Percentiles rank a stretch among this genome's conserved stretches.
These are phyloP conservation scores for Trichosporon sp. DNA, from an alignment of 1,284 basidiomycete genomes.

Conservation along the genomic window DNA sequence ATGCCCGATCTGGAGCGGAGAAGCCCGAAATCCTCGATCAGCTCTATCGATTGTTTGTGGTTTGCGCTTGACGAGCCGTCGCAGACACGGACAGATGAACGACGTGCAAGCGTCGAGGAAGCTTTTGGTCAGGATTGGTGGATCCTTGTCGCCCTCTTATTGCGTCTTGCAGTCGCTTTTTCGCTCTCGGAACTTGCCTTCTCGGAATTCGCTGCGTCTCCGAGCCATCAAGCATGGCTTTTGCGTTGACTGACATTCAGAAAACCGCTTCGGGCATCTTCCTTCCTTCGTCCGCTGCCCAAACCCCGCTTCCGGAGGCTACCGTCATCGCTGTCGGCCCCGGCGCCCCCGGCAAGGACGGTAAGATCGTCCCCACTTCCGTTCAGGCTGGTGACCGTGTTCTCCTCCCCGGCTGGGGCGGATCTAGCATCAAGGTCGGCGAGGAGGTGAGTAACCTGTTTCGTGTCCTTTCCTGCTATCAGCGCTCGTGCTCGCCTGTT, in stretches of 20 bases:
- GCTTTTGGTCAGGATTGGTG: background rate
- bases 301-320: constrained; percentile 82
- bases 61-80: background rate
- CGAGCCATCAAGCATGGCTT: background rate
- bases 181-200: background rate
- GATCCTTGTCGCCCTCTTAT: background rate
- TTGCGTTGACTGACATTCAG: constrained; percentile 47
- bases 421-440: constrained; percentile 90
- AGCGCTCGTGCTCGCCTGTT: background rate
- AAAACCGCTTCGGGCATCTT: constrained; percentile 94
- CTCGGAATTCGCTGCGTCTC: background rate
- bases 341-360: constrained; percentile 81
- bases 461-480: background rate
- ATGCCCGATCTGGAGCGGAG: background rate
- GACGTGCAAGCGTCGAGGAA: background rate
- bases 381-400: constrained; percentile 90
- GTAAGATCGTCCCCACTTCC: constrained; percentile 65
- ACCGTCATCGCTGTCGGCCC: constrained; percentile 95
- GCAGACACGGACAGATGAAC: background rate
- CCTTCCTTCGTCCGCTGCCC: constrained; percentile 81
- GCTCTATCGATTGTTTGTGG: background rate
- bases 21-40: background rate
- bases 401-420: constrained; percentile 91
- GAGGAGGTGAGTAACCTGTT: constrained; percentile 66
- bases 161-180: background rate